A percentile compares a stretch with the other conserved stretches of the same genome.
phyloP scores from a whole-genome alignment of 2,329 filamentous ascomycete species.

The Beauveria bassiana region DNA sequence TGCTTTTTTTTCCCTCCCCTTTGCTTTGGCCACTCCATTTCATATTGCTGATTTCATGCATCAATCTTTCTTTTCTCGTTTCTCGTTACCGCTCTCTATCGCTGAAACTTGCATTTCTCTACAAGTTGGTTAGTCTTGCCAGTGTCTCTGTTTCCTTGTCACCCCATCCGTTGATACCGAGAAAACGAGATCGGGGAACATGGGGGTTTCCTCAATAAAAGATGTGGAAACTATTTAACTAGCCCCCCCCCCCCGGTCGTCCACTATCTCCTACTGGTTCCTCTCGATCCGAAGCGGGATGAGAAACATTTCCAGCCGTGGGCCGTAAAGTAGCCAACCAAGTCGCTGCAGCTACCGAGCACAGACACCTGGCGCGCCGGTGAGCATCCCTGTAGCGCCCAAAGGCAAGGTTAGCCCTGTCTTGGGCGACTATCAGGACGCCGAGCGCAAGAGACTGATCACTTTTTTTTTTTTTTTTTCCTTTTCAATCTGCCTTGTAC shows the following conservation, averaged over 20 bases:
- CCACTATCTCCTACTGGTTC: not conserved
- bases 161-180: no score
- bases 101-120: not conserved
- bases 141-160: no score
- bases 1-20: not conserved
- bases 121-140: no score
- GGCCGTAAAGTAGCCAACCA: not conserved
- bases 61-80: not conserved
- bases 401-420: not conserved
- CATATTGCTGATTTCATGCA: slow-evolving; percentile 6
- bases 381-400: not conserved
- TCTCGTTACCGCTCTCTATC: not conserved
- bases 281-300: not conserved
- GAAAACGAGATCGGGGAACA: not conserved
- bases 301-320: not conserved
- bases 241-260: not conserved
- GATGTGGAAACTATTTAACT: not conserved
- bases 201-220: not conserved
- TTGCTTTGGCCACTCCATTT: not conserved
- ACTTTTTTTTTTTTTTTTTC: slow-evolving; percentile 1
- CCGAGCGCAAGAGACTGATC: not conserved
- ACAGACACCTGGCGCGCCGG: not conserved
- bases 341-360: not conserved
- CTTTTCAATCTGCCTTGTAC: not conserved
- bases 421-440: not conserved